Evolutionary conservation across 2,329 filamentous ascomycete species (phyloP).

Genomic region (Elsinoe perseae): DNA sequence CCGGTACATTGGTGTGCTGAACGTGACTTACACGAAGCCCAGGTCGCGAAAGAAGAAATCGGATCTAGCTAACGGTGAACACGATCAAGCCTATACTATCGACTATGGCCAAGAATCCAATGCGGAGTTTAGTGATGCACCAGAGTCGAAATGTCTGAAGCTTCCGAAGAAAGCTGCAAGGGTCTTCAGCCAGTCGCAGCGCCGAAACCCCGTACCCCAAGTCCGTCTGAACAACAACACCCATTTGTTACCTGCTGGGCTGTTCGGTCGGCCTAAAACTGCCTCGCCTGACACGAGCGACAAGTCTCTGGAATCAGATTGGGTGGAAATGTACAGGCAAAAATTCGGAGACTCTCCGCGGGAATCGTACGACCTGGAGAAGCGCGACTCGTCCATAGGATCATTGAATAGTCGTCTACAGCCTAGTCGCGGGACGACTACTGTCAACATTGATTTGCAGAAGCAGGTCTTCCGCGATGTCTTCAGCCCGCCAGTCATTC

Average conservation of each 20-base stretch:
- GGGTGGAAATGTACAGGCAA: constrained; percentile 11
- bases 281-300: not conserved
- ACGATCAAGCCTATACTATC: constrained; percentile 20
- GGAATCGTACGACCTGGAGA: constrained; percentile 4
- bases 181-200: constrained; percentile 67
- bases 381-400: constrained; percentile 1
- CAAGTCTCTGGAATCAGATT: not conserved
- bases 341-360: constrained; percentile 14
- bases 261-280: constrained; percentile 45
- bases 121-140: constrained; percentile 16
- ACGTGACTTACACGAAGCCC: constrained; percentile 90
- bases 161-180: constrained; percentile 35
- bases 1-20: constrained; percentile 93
- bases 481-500: constrained; percentile 75
- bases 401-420: constrained; percentile 23
- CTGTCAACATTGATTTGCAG: constrained; percentile 76
- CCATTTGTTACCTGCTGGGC: constrained; percentile 80
- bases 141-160: constrained; percentile 14
- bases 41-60: constrained; percentile 43
- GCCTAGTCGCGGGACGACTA: constrained; percentile 77
- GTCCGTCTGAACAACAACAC: constrained; percentile 91
- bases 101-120: constrained; percentile 23
- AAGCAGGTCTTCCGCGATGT: constrained; percentile 91
- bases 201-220: constrained; percentile 66
- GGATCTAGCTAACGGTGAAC: constrained; percentile 30